Evolutionary conservation across 116 monocot species (phyloP), one percentile per base, ranked within the genome.

Genomic region (Posidonia oceanica): DNA sequence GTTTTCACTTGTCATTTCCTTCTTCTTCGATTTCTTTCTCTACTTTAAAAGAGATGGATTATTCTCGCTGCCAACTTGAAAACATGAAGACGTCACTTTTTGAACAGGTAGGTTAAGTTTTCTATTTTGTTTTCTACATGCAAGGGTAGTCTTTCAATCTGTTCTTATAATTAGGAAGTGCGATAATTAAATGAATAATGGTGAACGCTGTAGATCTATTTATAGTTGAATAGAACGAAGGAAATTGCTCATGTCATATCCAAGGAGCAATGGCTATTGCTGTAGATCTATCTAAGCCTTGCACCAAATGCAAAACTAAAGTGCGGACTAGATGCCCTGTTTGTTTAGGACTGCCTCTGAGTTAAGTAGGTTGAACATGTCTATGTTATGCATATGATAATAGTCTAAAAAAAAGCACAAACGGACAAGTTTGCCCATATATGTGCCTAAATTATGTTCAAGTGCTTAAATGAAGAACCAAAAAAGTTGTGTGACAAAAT

Each of bases 21-120:
- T 21, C 18, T n/a, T 20, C 58, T 58, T 58, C 3, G n/a, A 18
- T 18, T 58, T 58, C 21, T 17, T 20, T 20, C 36, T 62, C 36
- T 5, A 10, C 22, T 36, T 36, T 14, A 11, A 23, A 62, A 39
- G 20, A 41, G 41, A 72, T 72, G 72, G 72, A 62, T 48, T 36
- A 61, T 48, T 62, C 60, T 23, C 41, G 72, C 20, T 77, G 82
- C 65, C 91, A 85, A 60, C 70, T 76, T 75, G 69, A 71, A 23
- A 71, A 51, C 75, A 75, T 83, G 75, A 91, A 81, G 79, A 87
- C 80, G 77, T 81, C 64, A 29, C 81, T 91, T 39, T 83, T 91
- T 76, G 87, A 91, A 76, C 85, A 91, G 91, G 87, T 87, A 75
- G 14, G 41, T 29, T 13, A 52, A 14, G 11, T 17, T 54, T 15